These are phyloP conservation scores for Rhodosorus marinus DNA, from an alignment of 23 red algal genomes.

Conservation along the genomic window DNA sequence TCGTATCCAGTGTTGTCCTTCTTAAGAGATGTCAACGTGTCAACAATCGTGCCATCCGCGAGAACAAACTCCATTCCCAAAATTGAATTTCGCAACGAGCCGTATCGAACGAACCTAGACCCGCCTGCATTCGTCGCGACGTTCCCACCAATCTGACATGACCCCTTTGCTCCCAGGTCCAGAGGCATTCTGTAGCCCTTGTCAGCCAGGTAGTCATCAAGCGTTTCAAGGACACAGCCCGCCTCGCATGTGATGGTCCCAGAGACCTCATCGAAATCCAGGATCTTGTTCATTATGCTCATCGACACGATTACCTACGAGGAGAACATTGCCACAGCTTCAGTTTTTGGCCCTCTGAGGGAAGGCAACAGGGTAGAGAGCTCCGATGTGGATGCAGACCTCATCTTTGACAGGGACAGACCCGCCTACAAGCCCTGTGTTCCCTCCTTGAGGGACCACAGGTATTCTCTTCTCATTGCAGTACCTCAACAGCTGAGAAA, in stretches of 20 bases:
- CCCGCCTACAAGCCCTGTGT: constrained; percentile 92
- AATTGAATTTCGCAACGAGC: constrained; percentile 47
- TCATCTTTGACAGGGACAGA: constrained; percentile 84
- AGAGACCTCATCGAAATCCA: constrained; percentile 29
- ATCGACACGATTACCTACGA: constrained; percentile 71
- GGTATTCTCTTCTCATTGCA: constrained; percentile 52
- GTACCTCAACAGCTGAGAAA: constrained; percentile 46
- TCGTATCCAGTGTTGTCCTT: constrained; percentile 99
- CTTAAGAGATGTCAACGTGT: constrained; percentile 22
- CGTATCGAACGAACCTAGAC: constrained; percentile 74
- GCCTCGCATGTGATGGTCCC: constrained; percentile 60
- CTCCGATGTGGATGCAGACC: too few species aligned
- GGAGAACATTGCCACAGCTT: too few species aligned
- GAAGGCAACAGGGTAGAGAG: constrained; percentile 2
- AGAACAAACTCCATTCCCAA: constrained; percentile 79
- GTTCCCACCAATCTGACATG: constrained; percentile 99
- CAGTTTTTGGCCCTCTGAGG: too few species aligned
- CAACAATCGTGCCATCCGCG: constrained; percentile 55
- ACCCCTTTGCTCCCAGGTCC: constrained; percentile 93
- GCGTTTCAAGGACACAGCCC: constrained; percentile 43
- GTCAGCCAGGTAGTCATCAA: constrained; percentile 40
- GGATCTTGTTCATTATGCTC: constrained; percentile 49
- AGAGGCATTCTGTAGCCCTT: constrained; percentile 77
- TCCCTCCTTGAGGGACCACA: constrained; percentile 86
- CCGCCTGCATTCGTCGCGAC: constrained; percentile 92